Percentiles rank a stretch among this genome's conserved stretches.
These are phyloP conservation scores for Solanum chacoense DNA, from an alignment of 305 asterid species.

Conservation along the genomic window DNA sequence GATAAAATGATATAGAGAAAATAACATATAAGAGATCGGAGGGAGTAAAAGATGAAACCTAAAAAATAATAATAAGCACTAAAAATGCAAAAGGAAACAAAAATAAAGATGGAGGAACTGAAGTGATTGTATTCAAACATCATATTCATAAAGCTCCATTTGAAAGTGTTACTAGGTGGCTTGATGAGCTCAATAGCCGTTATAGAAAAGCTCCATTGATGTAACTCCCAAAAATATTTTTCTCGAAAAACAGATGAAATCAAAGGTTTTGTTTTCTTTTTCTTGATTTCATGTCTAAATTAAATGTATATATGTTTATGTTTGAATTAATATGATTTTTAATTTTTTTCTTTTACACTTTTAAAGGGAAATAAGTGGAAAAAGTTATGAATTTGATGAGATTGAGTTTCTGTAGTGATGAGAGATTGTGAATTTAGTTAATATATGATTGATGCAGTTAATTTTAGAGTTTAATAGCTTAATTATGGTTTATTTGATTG, in stretches of 20 bases:
- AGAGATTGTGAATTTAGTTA: no score
- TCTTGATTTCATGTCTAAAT: background rate
- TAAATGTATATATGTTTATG: background rate
- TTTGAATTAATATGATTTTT: background rate
- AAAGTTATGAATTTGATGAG: background rate
- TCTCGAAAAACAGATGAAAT: no score
- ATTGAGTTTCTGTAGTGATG: no score
- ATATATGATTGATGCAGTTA: no score
- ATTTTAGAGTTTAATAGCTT: no score
- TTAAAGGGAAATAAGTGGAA: background rate
- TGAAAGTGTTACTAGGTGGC: slow-evolving; percentile 34
- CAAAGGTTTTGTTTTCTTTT: no score
- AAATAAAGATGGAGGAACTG: background rate
- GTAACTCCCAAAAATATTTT: background rate
- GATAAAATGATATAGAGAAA: no score
- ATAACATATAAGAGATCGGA: background rate
- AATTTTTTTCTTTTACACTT: background rate
- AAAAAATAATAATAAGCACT: background rate
- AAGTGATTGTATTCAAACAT: background rate
- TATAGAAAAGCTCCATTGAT: no score
- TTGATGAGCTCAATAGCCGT: slow-evolving; percentile 32
- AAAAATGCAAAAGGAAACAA: background rate
- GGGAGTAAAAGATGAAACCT: background rate
- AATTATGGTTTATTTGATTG: no score
- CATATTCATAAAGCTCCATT: slow-evolving; percentile 4